Evolutionary conservation across 164 flowering plant species (phyloP), one percentile per base, ranked within the genome.

Genomic region (Nelumbo lutea): DNA sequence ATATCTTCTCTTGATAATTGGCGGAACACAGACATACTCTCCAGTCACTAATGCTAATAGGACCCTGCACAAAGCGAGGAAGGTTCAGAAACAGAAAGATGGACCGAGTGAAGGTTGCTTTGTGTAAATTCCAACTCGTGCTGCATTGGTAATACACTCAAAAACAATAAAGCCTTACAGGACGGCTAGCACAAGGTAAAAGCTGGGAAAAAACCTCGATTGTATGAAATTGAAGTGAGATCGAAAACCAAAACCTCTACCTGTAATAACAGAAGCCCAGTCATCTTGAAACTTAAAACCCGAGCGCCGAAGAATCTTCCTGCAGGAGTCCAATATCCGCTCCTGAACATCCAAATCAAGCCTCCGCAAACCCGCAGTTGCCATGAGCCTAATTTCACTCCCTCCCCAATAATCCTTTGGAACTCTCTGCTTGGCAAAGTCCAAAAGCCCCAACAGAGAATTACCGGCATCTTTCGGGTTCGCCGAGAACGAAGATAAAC

Each of bases 241-340:
- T 60, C 56, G 15, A 5, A 38, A 65, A 51, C 42, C 39, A 1
- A 47, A 62, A 46, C 43, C 38, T 1, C 40, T 73, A 92, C 99
- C 97, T 9, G 95, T 71, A 45, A 92, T 95, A 6, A 93, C 95
- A 50, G 88, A 80, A 13, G 98, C 98, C 97, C 98, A 92, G 62
- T 90, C 83, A 72, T 90, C 86, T n/a, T 41, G 75, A 67, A 95
- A 95, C 76, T 71, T 74, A 42, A 95, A 95, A 44, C 89, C 95
- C 0, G 98, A 90, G 7, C 50, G 47, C 65, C 86, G 78, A 68
- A 95, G 65, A 60, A 83, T 86, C 69, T 66, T 67, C 64, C 95
- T 73, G 72, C 96, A 89, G 0, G 85, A 79, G 46, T 89, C 88
- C 82, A 95, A 66, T 60, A 95, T 86, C 79, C 71, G 65, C 14